Percentiles rank a stretch among this genome's conserved stretches.
phyloP scores from a whole-genome alignment of 148 eudicot species.

The Dianthus caryophyllus region DNA sequence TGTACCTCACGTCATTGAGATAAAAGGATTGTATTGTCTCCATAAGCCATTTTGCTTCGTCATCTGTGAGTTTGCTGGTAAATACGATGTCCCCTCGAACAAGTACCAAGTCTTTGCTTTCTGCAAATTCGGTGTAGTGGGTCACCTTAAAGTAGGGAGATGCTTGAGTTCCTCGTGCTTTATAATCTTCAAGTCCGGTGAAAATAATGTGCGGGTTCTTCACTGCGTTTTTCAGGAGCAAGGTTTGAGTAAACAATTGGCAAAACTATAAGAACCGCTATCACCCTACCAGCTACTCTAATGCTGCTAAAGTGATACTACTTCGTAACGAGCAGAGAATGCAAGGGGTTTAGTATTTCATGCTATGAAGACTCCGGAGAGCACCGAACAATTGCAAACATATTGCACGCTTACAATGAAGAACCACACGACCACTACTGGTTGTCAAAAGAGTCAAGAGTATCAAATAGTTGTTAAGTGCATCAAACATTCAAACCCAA shows the following conservation, averaged over 20 bases:
- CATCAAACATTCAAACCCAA: neutral
- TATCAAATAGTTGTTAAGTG: neutral
- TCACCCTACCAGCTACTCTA: no score
- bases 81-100: constrained; percentile 70
- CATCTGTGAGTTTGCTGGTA: constrained; percentile 72
- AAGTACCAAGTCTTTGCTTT: constrained; percentile 68
- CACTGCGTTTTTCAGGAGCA: constrained; percentile 38
- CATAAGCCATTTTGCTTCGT: constrained; percentile 79
- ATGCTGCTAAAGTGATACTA: no score
- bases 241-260: constrained; percentile 5
- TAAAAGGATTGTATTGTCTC: constrained; percentile 81
- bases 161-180: constrained; percentile 91
- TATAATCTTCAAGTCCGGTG: constrained; percentile 95
- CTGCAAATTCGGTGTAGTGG: constrained; percentile 79
- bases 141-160: constrained; percentile 73
- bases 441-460: neutral
- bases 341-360: neutral
- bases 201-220: constrained; percentile 75
- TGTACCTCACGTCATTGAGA: constrained; percentile 74
- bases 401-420: neutral
- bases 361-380: neutral
- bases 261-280: neutral
- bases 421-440: neutral
- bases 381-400: neutral
- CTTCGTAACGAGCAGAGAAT: no score